A percentile compares a stretch with the other conserved stretches of the same genome.
Evolutionary conservation across 2,329 filamentous ascomycete genomes (phyloP).

Genomic region (Pseudogymnoascus sp.): DNA sequence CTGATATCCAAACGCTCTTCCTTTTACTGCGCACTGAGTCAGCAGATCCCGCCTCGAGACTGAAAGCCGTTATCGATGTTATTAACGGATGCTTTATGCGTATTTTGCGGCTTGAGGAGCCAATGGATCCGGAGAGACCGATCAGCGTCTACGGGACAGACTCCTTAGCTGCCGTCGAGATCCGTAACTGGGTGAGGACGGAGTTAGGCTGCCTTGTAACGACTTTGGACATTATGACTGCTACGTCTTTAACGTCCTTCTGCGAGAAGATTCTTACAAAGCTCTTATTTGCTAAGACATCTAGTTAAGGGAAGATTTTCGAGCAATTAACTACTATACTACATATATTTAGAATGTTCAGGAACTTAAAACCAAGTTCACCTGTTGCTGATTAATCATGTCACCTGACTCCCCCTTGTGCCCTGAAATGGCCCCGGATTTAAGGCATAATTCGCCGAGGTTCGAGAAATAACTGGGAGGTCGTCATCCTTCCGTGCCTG

Average conservation of each 20-base stretch:
- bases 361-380: neutral
- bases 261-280: neutral
- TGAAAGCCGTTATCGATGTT: neutral
- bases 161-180: constrained; percentile 17
- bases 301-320: neutral
- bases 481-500: constrained; percentile 6
- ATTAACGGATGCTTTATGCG: neutral
- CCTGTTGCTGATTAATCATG: neutral
- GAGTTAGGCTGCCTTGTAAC: constrained; percentile 30
- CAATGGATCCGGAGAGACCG: constrained; percentile 15
- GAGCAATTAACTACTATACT: neutral
- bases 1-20: constrained; percentile 9
- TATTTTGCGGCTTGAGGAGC: constrained; percentile 2
- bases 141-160: constrained; percentile 14
- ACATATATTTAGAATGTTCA: neutral
- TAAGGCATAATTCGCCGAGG: constrained; percentile 1
- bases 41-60: neutral
- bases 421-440: constrained; percentile 1
- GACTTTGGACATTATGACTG: constrained; percentile 39
- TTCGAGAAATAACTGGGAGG: neutral
- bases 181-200: constrained; percentile 15
- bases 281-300: neutral
- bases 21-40: neutral
- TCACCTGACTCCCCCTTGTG: neutral
- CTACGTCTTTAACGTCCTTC: neutral